Evolutionary conservation across 495 filamentous ascomycete species (phyloP).

Genomic region (Lophium mytilinum): DNA sequence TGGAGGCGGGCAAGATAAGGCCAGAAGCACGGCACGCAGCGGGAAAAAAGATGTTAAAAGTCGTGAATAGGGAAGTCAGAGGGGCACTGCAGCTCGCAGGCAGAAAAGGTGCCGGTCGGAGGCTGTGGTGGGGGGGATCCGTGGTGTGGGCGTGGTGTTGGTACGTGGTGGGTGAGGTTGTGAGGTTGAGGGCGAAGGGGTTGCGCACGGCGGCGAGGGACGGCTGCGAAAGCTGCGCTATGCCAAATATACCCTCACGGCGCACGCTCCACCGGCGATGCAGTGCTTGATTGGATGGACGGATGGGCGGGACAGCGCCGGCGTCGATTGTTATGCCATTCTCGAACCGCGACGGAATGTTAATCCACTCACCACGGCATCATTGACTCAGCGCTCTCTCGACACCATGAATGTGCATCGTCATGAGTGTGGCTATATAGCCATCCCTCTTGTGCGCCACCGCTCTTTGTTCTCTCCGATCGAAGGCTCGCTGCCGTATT

Average conservation of each 20-base stretch:
- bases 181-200: not conserved
- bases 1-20: not conserved
- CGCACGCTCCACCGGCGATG: not conserved
- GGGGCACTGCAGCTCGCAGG: not conserved
- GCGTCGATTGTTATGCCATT: not conserved
- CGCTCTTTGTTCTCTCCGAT: not conserved
- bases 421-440: not conserved
- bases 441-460: not conserved
- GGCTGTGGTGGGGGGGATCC: not conserved
- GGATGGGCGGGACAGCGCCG: not conserved
- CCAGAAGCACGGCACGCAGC: not conserved
- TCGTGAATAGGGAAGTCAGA: not conserved
- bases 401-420: not conserved
- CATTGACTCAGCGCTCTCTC: not conserved
- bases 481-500: not conserved
- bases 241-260: not conserved
- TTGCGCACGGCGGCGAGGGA: not conserved
- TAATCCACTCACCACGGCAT: not conserved
- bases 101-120: not conserved
- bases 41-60: not conserved
- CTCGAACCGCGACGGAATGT: not conserved
- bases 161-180: not conserved
- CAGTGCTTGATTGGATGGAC: not conserved
- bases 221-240: not conserved
- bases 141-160: not conserved